These are phyloP conservation scores for Alternaria hordeiaustralica DNA, from an alignment of 2,329 filamentous ascomycete genomes.

Conservation along the genomic window DNA sequence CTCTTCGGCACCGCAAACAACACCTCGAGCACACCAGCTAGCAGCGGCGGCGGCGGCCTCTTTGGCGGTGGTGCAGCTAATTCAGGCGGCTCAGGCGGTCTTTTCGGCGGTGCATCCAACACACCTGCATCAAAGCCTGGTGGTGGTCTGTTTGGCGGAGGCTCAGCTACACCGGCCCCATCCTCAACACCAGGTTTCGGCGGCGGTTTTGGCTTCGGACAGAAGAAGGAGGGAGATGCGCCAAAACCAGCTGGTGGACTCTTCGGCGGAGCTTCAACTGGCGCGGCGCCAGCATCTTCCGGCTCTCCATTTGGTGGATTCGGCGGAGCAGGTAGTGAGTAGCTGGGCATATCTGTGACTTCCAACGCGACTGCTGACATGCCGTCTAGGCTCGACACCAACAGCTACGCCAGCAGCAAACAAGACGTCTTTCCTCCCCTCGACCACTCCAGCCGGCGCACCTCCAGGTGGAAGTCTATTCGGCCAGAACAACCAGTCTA, in stretches of 20 bases:
- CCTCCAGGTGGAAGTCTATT: conserved; percentile 44
- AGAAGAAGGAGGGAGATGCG: conserved; percentile 28
- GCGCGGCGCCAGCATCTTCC: conserved; percentile 23
- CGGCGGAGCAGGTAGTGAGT: conserved; percentile 16
- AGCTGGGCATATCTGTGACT: background rate
- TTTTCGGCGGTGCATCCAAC: conserved; percentile 38
- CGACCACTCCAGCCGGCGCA: conserved; percentile 49
- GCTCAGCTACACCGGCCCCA: conserved; percentile 31
- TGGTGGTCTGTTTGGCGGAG: conserved; percentile 36
- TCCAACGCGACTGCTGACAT: conserved; percentile 13
- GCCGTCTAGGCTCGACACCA: conserved; percentile 26
- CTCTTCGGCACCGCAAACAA: conserved; percentile 37
- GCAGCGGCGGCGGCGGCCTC: conserved; percentile 23
- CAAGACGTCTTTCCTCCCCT: conserved; percentile 47
- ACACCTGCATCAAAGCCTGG: conserved; percentile 39
- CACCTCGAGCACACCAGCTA: conserved; percentile 22
- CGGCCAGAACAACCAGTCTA: conserved; percentile 23
- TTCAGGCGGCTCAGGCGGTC: conserved; percentile 18
- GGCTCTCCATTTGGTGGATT: conserved; percentile 20
- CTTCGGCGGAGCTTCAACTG: conserved; percentile 17
- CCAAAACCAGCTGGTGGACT: conserved; percentile 33
- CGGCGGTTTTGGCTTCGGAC: conserved; percentile 22
- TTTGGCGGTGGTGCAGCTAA: conserved; percentile 21
- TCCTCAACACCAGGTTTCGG: conserved; percentile 22
- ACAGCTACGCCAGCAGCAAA: conserved; percentile 44